Percentiles rank a stretch among this genome's conserved stretches.
These are phyloP conservation scores for Wickerhamiella vanderwaltii DNA, from an alignment of 805 yeast species.

Conservation along the genomic window DNA sequence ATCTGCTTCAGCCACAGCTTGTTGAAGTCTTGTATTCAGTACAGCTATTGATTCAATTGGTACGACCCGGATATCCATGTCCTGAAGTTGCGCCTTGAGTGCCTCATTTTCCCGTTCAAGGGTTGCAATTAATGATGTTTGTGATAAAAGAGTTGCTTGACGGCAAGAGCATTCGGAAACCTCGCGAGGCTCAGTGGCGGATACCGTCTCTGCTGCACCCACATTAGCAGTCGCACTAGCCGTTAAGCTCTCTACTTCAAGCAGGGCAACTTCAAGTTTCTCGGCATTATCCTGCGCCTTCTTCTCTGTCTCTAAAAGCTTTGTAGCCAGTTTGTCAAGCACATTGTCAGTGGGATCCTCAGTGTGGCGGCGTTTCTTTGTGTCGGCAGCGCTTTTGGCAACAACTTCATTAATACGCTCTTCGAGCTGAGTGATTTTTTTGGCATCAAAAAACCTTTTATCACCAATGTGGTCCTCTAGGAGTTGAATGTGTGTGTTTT, in stretches of 20 bases:
- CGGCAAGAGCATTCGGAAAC: background rate
- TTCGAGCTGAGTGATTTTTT: background rate
- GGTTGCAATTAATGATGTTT: background rate
- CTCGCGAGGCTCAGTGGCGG: background rate
- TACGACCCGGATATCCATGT: background rate
- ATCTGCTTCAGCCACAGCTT: background rate
- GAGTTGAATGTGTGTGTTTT: background rate
- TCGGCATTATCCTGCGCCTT: background rate
- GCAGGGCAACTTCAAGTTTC: background rate
- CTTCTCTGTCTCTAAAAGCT: background rate
- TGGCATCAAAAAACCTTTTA: background rate
- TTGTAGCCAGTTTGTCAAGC: conserved; percentile 1
- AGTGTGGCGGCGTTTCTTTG: background rate
- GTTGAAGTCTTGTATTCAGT: background rate
- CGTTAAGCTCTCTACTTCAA: background rate
- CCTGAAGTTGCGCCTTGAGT: background rate
- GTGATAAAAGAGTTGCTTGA: background rate
- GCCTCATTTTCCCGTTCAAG: conserved; percentile 6
- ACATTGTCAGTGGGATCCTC: background rate
- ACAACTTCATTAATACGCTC: background rate
- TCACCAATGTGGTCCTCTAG: background rate
- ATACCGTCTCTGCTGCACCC: background rate
- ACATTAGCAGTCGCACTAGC: background rate
- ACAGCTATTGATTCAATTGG: conserved; percentile 4
- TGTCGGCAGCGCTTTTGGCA: background rate